Evolutionary conservation across 1,139 yeast species (phyloP).

Genomic region (Blastobotrys persicus): DNA sequence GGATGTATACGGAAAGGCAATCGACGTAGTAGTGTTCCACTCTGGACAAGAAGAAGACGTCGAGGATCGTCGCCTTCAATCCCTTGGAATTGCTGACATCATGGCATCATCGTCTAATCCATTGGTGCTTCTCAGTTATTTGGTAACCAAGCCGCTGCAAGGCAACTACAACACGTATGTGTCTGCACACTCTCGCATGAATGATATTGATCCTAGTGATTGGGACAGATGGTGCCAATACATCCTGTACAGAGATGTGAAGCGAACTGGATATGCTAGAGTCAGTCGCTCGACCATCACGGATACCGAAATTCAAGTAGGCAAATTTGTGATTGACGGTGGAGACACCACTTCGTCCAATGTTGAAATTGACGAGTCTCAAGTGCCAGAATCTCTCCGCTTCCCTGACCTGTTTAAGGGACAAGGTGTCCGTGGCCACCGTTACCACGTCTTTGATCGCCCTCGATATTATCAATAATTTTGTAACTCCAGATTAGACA

Average conservation of each 20-base stretch:
- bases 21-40: slow-evolving; percentile 95
- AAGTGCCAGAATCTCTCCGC: slow-evolving; percentile 59
- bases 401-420: slow-evolving; percentile 86
- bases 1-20: slow-evolving; percentile 78
- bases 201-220: slow-evolving; percentile 88
- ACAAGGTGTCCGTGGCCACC: slow-evolving; percentile 93
- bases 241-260: slow-evolving; percentile 80
- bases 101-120: slow-evolving; percentile 83
- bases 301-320: slow-evolving; percentile 94
- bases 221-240: slow-evolving; percentile 99
- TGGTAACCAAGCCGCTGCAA: slow-evolving; percentile 80
- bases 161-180: slow-evolving; percentile 94
- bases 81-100: slow-evolving; percentile 68
- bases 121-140: slow-evolving; percentile 75
- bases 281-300: slow-evolving; percentile 91
- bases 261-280: slow-evolving; percentile 90
- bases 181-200: slow-evolving; percentile 78
- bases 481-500: not conserved
- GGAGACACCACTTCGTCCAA: slow-evolving; percentile 50
- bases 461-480: slow-evolving; percentile 66
- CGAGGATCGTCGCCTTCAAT: slow-evolving; percentile 87
- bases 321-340: slow-evolving; percentile 67
- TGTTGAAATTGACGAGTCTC: slow-evolving; percentile 54
- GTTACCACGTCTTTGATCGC: slow-evolving; percentile 90
- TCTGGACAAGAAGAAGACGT: slow-evolving; percentile 97